Percentiles rank a stretch among this genome's conserved stretches.
phyloP scores from a whole-genome alignment of 768 basidiomycete genomes.

The Tylopilus plumbeoviolaceoides region DNA sequence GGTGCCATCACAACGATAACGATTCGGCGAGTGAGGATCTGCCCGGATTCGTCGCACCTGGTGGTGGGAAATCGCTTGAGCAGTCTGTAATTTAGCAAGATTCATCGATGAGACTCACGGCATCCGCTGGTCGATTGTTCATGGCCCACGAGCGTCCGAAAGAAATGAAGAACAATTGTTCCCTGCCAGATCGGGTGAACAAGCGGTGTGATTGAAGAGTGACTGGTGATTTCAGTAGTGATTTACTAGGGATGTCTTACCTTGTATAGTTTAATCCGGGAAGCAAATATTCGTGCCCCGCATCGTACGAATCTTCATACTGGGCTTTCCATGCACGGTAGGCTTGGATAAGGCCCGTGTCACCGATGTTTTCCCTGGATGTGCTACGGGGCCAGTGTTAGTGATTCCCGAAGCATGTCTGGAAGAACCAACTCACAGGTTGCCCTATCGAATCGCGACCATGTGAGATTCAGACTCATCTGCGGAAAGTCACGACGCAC shows the following conservation, averaged over 20 bases:
- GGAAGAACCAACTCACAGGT: slow-evolving; percentile 49
- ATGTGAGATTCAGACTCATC: not conserved
- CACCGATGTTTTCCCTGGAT: slow-evolving; percentile 89
- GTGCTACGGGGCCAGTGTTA: slow-evolving; percentile 48
- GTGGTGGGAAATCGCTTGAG: not conserved
- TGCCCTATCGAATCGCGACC: slow-evolving; percentile 46
- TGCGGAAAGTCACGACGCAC: slow-evolving; percentile 37
- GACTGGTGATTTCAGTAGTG: too few species aligned
- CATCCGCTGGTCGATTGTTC: slow-evolving; percentile 73
- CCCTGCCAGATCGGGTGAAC: slow-evolving; percentile 40
- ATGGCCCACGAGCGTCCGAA: slow-evolving; percentile 87
- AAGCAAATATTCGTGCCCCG: slow-evolving; percentile 66
- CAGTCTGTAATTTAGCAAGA: not conserved
- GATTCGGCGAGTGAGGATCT: slow-evolving; percentile 83
- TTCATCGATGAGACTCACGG: slow-evolving; percentile 41
- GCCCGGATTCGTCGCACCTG: slow-evolving; percentile 77
- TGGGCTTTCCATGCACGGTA: slow-evolving; percentile 90
- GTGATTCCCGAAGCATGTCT: not conserved
- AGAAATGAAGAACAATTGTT: slow-evolving; percentile 92
- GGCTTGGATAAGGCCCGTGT: slow-evolving; percentile 79
- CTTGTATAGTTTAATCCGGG: slow-evolving; percentile 78
- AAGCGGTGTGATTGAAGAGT: not conserved
- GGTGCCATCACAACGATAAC: slow-evolving; percentile 82
- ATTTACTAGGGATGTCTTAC: slow-evolving; percentile 31
- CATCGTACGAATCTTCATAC: slow-evolving; percentile 51